Base-by-base conservation (phyloP, 1,284 basidiomycete species). In the Ganoderma lingzhi region DNA sequence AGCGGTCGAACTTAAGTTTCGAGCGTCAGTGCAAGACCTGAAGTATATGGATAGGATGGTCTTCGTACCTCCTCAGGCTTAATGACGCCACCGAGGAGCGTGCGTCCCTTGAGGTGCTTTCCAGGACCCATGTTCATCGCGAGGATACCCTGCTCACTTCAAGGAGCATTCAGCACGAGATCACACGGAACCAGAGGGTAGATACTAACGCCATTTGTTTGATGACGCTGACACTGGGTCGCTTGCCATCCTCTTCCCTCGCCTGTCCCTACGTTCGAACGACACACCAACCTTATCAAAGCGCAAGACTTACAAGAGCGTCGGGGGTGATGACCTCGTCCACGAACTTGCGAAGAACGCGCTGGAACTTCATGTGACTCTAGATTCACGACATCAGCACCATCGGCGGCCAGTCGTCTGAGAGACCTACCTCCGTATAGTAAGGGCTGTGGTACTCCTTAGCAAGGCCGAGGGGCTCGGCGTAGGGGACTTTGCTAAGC, bases 121-220 rank as follows among this genome's bases (percentile, higher is more conserved):
- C 92, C 92, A 5, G 92, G 92, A 28, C 97, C 97, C 78, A 98
- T 83, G 63, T 95, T 89, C 96, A 98, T 98, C 5, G 95, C 93
- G 76, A 95, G 91, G 69, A 97, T 76, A 72, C 95, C 91, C 62
- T 89, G 64, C 64, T 87, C 88, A 14, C 90, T 93, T 62, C 1
- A 39, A 6, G 9, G 15, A 32, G 51, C 19, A n/a, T 37, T 69
- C 2, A 66, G 51, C 5, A 35, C n/a, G 51, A 10, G 14, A 28
- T 28, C 56, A 23, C 44, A 15, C 19, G 39, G 12, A 35, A 41
- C n/a, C 28, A 39, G 6, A 55, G 10, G 37, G 32, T 10, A 63
- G n/a, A 9, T 53, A 84, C 87, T 68, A 79, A 91, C 88, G 88
- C 87, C 90, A 93, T 91, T 78, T 89, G 88, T 71, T 92, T 86